Percentiles rank a stretch among this genome's conserved stretches.
Conservation (phyloP, 2,329 filamentous ascomycete genomes). For the Penicillium brasilianum region DNA sequence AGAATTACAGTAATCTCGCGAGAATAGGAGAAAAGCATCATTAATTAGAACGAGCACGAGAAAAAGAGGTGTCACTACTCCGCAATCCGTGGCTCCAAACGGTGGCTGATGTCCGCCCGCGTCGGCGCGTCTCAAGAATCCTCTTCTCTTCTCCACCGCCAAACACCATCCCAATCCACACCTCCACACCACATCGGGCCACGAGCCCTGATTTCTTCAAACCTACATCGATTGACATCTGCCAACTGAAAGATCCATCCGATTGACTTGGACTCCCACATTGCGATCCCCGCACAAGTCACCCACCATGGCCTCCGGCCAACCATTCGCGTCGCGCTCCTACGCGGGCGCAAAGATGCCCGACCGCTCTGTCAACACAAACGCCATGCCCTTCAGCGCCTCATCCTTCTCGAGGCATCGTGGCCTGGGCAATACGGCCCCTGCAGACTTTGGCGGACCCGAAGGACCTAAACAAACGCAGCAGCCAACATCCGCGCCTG, state of each 20-base stretch:
- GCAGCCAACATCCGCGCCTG: slow-evolving; percentile 42
- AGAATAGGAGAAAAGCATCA: background rate
- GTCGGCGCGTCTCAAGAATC: slow-evolving; percentile 34
- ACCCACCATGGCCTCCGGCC: slow-evolving; percentile 56
- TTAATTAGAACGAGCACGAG: background rate
- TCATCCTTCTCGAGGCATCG: slow-evolving; percentile 51
- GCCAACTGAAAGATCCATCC: background rate
- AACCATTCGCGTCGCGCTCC: slow-evolving; percentile 61
- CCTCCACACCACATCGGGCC: slow-evolving; percentile 17
- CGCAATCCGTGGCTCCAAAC: background rate
- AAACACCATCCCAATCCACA: slow-evolving; percentile 21
- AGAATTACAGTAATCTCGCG: background rate
- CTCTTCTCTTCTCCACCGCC: slow-evolving; percentile 33
- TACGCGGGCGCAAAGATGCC: slow-evolving; percentile 60
- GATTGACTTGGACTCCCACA: slow-evolving; percentile 4
- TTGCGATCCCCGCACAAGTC: slow-evolving; percentile 11
- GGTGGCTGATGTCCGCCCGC: slow-evolving; percentile 24
- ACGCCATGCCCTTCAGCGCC: slow-evolving; percentile 51
- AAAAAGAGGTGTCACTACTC: background rate
- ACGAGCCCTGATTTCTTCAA: slow-evolving; percentile 18
- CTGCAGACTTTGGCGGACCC: slow-evolving; percentile 33
- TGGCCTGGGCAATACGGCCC: slow-evolving; percentile 35
- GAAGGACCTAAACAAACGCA: slow-evolving; percentile 37
- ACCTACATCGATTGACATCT: background rate
- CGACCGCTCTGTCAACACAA: slow-evolving; percentile 51